These are phyloP conservation scores for Endocalyx cinctus DNA, from an alignment of 2,329 filamentous ascomycete species.

Conservation along the genomic window DNA sequence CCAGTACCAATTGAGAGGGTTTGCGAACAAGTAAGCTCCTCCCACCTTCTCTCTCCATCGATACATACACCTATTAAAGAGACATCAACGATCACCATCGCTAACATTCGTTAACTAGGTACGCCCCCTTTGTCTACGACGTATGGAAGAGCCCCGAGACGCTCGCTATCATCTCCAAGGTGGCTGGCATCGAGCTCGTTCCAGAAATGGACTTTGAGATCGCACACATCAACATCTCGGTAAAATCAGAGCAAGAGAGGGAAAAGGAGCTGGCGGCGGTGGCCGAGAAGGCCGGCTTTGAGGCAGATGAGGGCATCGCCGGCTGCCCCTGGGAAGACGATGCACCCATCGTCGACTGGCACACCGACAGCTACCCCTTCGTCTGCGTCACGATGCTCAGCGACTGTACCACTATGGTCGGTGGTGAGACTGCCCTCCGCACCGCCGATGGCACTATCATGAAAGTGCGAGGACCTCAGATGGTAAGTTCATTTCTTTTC, in stretches of 20 bases:
- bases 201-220: slow-evolving; percentile 52
- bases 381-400: slow-evolving; percentile 67
- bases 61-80: slow-evolving; percentile 7
- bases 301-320: slow-evolving; percentile 24
- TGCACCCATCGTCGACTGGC: slow-evolving; percentile 57
- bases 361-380: slow-evolving; percentile 62
- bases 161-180: slow-evolving; percentile 42
- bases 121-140: slow-evolving; percentile 60
- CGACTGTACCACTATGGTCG: slow-evolving; percentile 58
- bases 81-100: too few species aligned
- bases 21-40: slow-evolving; percentile 40
- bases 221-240: slow-evolving; percentile 50
- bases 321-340: slow-evolving; percentile 38
- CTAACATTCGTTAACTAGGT: too few species aligned
- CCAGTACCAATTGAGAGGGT: slow-evolving; percentile 35
- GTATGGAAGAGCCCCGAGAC: slow-evolving; percentile 39
- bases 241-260: slow-evolving; percentile 44
- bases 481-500: slow-evolving; percentile 46
- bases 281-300: slow-evolving; percentile 25
- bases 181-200: slow-evolving; percentile 52
- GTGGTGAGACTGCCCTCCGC: slow-evolving; percentile 59
- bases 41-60: not conserved
- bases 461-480: slow-evolving; percentile 55
- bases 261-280: slow-evolving; percentile 35
- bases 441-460: slow-evolving; percentile 48